Base-by-base conservation (phyloP, 2,329 filamentous ascomycete species). In the Arthrobotrys sinensis region DNA sequence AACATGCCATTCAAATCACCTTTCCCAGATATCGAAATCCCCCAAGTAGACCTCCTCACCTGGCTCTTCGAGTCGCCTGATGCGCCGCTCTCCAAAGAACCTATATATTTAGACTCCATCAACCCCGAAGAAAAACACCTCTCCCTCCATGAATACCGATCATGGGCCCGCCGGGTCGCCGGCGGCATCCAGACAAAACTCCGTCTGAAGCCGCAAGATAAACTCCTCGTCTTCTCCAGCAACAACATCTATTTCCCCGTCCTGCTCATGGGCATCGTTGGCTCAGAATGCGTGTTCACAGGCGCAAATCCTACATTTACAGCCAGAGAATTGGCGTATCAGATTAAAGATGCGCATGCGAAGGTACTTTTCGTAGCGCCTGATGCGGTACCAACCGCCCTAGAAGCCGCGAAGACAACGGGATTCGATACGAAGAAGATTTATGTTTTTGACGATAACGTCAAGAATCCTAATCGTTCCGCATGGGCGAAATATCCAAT, bases 271-370 rank as follows among this genome's bases (percentile, higher is more conserved):
- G 92, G 92, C 14, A 87, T 92, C 19, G 86, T 93, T 63, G 93
- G 93, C 89, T 91, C 92, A 0, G 92, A 92, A 3, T 92, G 91
- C 1, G 86, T 95, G 67, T 95, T 95, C 85, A 92, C 90, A 0
- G 92, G 92, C 28, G 91, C 91, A 0, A 93, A 93, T 78, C 91
- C 91, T 0, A 87, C 86, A 4, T 93, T 90, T 80, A 90, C 92
- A 0, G 85, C 89, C 0, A 86, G 91, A 19, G 93, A 96, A 84
- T 84, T 96, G 53, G 91, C 90, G 5, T 91, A 92, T 83, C 93
- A 96, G 83, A 86, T 96, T 40, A 86, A 88, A 60, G 91, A 95
- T 83, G 91, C 90, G 70, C 90, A 88, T 0, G 90, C 92, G 0
- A 87, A 84, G 5, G 77, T 80, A 21, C 91, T 92, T 81, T 84